These are phyloP conservation scores for Scedosporium aurantiacum DNA, from an alignment of 2,329 filamentous ascomycete genomes.

Conservation along the genomic window DNA sequence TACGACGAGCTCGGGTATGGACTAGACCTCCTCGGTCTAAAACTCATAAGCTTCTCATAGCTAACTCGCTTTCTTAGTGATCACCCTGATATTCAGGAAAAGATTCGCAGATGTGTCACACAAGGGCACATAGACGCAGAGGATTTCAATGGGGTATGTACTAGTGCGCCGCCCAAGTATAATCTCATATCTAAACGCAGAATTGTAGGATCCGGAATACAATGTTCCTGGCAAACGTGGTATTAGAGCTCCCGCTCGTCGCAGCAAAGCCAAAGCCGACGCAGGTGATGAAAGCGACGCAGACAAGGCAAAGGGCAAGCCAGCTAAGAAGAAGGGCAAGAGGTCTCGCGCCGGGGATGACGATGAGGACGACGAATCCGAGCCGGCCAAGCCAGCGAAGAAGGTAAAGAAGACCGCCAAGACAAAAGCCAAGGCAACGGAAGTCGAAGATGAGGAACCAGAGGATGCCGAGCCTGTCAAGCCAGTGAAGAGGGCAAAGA, in stretches of 20 bases:
- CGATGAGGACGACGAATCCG: constrained; percentile 9
- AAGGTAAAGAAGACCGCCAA: constrained; percentile 23
- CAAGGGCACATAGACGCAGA: constrained; percentile 74
- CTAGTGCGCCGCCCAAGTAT: background rate
- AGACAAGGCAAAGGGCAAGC: constrained; percentile 22
- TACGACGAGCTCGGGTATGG: constrained; percentile 60
- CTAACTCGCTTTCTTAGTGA: constrained; percentile 18
- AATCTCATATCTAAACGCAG: constrained; percentile 7
- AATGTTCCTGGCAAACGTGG: constrained; percentile 59
- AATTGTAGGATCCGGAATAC: constrained; percentile 56
- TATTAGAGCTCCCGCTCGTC: constrained; percentile 35
- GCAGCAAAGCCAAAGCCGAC: constrained; percentile 18
- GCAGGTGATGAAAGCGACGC: constrained; percentile 13
- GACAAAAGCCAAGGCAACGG: constrained; percentile 17
- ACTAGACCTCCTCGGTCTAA: background rate
- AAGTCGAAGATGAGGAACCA: constrained; percentile 8
- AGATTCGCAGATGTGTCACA: constrained; percentile 59
- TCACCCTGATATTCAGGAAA: constrained; percentile 55
- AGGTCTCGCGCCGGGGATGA: constrained; percentile 10
- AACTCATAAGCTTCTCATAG: background rate
- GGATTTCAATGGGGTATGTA: constrained; percentile 78
- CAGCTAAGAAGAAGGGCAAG: constrained; percentile 10
- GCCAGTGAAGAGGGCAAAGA: constrained; percentile 20
- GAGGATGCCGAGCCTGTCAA: constrained; percentile 10
- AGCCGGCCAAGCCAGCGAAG: constrained; percentile 15